Evolutionary conservation across 2,329 filamentous ascomycete genomes (phyloP).

Genomic region (Rhynchosporium agropyri): DNA sequence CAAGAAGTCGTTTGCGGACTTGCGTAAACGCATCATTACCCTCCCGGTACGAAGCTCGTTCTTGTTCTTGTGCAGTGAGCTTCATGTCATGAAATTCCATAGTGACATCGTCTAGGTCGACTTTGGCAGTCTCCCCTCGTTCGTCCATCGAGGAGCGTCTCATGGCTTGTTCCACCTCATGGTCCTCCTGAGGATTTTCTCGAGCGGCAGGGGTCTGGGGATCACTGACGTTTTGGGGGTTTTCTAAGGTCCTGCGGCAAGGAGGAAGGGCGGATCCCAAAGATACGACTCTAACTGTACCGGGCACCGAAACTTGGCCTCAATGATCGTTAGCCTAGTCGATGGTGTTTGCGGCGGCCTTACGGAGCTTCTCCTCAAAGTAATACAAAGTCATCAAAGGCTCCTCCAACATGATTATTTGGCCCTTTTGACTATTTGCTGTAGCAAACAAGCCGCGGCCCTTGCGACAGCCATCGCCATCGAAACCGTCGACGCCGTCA

Average conservation of each 20-base stretch:
- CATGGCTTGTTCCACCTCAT: too few species aligned
- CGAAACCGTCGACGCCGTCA: neutral
- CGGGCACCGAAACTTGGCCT: neutral
- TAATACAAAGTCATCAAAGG: slow-evolving; percentile 1
- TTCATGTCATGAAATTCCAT: neutral
- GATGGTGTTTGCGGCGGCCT: neutral
- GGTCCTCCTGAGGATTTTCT: too few species aligned
- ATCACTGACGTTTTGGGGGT: too few species aligned
- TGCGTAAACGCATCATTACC: neutral
- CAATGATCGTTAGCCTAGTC: neutral
- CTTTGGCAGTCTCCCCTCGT: neutral
- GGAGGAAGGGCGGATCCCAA: too few species aligned
- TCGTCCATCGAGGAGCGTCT: neutral
- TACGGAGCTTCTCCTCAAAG: neutral
- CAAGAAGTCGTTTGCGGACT: slow-evolving; percentile 5
- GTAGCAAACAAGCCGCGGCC: slow-evolving; percentile 9
- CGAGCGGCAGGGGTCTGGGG: too few species aligned
- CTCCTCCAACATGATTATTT: slow-evolving; percentile 4
- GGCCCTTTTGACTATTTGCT: neutral
- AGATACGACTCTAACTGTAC: too few species aligned
- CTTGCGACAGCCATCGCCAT: neutral
- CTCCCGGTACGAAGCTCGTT: neutral
- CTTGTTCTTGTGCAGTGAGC: neutral
- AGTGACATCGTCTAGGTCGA: neutral
- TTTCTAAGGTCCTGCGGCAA: too few species aligned